phyloP scores from a whole-genome alignment of 164 flowering plant species.

The Magnolia kwangsiensis region DNA sequence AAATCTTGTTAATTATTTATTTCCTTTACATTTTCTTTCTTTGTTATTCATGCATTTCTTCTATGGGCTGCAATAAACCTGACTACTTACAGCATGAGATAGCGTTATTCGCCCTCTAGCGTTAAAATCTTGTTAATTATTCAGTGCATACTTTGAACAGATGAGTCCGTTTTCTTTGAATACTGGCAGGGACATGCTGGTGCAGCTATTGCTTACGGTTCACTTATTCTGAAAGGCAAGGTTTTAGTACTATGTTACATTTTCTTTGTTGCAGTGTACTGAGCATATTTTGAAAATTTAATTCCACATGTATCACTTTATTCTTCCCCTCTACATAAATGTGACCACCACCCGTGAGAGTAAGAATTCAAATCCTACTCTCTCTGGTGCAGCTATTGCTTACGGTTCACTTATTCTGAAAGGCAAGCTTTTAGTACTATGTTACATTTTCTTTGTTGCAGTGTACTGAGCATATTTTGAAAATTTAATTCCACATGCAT shows the following conservation, averaged over 20 bases:
- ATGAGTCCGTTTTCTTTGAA: not conserved
- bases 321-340: not conserved
- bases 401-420: constrained; percentile 88
- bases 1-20: no score
- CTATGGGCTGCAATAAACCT: no score
- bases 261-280: not conserved
- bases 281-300: not conserved
- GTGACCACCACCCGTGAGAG: no score
- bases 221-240: constrained; percentile 85
- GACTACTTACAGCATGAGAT: not conserved
- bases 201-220: constrained; percentile 93
- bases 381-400: constrained; percentile 88
- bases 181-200: constrained; percentile 86
- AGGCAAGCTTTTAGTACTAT: constrained; percentile 39
- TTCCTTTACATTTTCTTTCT: not conserved
- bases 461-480: not conserved
- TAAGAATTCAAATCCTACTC: not conserved
- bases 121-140: not conserved
- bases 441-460: not conserved
- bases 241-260: not conserved
- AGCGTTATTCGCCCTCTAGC: not conserved
- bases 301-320: not conserved
- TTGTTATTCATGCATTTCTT: no score
- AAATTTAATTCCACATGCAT: not conserved
- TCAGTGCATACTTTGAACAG: not conserved